Evolutionary conservation across 768 basidiomycete genomes (phyloP).

Genomic region (Phanerochaete carnosa): DNA sequence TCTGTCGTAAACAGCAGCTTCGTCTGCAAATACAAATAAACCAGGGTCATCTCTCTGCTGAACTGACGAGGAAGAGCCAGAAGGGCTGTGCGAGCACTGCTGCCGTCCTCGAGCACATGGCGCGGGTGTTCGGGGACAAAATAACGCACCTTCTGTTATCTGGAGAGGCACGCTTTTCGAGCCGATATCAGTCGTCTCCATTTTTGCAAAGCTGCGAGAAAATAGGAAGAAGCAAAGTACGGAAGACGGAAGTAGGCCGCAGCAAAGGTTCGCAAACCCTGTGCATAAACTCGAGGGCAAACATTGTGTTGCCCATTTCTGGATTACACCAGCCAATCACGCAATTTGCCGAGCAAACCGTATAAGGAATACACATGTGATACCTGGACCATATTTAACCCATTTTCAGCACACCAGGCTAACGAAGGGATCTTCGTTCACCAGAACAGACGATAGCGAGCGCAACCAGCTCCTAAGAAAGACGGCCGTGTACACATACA

Average conservation of each 20-base stretch:
- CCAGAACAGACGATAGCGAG: too few species aligned
- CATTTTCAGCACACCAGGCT: too few species aligned
- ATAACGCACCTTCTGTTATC: conserved; percentile 60
- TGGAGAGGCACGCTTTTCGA: conserved; percentile 38
- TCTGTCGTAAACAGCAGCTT: conserved; percentile 90
- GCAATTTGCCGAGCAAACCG: conserved; percentile 5
- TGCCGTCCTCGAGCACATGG: neutral
- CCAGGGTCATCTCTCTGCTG: neutral
- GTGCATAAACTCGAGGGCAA: neutral
- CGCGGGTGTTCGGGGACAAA: neutral
- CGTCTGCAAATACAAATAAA: conserved; percentile 33
- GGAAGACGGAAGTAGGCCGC: neutral
- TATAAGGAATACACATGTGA: neutral
- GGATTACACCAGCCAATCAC: conserved; percentile 12
- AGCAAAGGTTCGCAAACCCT: neutral
- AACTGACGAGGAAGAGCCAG: neutral
- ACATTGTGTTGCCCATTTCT: neutral
- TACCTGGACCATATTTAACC: too few species aligned
- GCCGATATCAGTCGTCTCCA: conserved; percentile 26
- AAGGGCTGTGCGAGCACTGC: neutral
- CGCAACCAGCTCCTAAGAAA: too few species aligned
- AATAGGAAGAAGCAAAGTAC: neutral
- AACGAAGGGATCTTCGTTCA: too few species aligned
- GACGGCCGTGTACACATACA: neutral
- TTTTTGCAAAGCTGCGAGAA: neutral